Conservation (phyloP, 306 rosid genomes). For the Oxytropis ochrocephala region DNA sequence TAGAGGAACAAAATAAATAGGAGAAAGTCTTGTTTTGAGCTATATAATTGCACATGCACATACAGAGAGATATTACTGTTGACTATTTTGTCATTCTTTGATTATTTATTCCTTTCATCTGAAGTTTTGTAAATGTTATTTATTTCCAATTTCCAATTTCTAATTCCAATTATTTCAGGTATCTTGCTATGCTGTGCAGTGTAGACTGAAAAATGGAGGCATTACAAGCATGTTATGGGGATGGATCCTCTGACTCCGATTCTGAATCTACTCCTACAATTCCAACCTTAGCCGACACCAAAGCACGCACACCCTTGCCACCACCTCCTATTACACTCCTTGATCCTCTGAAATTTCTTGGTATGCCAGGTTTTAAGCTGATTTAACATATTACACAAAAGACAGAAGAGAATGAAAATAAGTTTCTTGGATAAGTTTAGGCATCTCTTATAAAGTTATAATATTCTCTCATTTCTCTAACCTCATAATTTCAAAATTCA, state of each 20-base stretch:
- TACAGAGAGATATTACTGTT: neutral
- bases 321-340: slow-evolving; percentile 70
- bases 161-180: too few species aligned
- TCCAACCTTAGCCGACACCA: slow-evolving; percentile 2
- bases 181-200: neutral
- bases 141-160: neutral
- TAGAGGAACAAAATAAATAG: neutral
- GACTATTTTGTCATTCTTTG: neutral
- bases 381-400: neutral
- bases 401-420: neutral
- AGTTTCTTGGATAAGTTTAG: slow-evolving; percentile 3
- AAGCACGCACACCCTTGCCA: slow-evolving; percentile 31
- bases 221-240: slow-evolving; percentile 60
- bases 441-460: neutral
- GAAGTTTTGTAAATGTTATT: neutral
- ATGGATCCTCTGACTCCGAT: slow-evolving; percentile 55
- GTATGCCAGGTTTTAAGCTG: slow-evolving; percentile 25
- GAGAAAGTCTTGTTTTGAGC: neutral
- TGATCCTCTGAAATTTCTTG: slow-evolving; percentile 38
- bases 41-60: neutral
- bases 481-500: neutral
- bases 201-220: slow-evolving; percentile 54
- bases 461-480: neutral
- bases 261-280: slow-evolving; percentile 32
- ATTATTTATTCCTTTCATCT: neutral